A percentile compares a stretch with the other conserved stretches of the same genome.
phyloP scores from a whole-genome alignment of 805 yeast species.

The Kodamaea leandrae region DNA sequence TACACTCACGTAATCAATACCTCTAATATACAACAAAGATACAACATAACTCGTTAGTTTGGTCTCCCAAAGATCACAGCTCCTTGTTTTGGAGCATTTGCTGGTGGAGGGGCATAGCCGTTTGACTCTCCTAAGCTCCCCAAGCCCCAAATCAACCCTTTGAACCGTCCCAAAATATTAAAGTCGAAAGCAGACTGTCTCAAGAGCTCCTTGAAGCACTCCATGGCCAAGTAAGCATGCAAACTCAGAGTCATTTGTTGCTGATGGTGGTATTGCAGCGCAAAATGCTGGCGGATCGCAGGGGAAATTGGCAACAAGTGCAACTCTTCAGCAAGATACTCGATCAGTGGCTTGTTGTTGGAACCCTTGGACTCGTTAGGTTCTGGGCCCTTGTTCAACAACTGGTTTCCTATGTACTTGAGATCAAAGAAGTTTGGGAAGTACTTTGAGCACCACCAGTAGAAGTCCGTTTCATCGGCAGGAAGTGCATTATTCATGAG shows the following conservation, averaged over 20 bases:
- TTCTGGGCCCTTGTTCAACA: constrained; percentile 26
- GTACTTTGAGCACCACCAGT: constrained; percentile 63
- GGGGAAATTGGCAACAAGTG: constrained; percentile 59
- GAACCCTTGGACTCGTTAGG: constrained; percentile 12
- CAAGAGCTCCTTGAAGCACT: constrained; percentile 61
- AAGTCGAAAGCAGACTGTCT: constrained; percentile 24
- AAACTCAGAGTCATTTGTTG: constrained; percentile 48
- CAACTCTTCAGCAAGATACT: constrained; percentile 66
- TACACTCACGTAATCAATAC: background rate
- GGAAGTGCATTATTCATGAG: constrained; percentile 79
- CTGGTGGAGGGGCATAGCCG: too few relatives aligned
- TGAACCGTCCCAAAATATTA: constrained; percentile 31
- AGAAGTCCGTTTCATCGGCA: constrained; percentile 71
- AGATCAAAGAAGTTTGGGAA: constrained; percentile 86
- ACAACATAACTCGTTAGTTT: constrained; percentile 1
- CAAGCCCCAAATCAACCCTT: constrained; percentile 54
- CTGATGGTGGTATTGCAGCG: constrained; percentile 21
- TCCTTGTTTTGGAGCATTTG: constrained; percentile 9
- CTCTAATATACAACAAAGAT: constrained; percentile 4
- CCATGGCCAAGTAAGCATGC: constrained; percentile 62
- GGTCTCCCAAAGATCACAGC: constrained; percentile 33
- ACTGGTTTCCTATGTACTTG: constrained; percentile 49
- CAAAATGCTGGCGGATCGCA: constrained; percentile 34
- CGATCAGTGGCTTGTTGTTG: constrained; percentile 48
- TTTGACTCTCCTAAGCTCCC: constrained; percentile 22